Evolutionary conservation across 163 green algal genomes (phyloP), one percentile per base, ranked within the genome.

Genomic region (Trebouxiophyceae sp.): DNA sequence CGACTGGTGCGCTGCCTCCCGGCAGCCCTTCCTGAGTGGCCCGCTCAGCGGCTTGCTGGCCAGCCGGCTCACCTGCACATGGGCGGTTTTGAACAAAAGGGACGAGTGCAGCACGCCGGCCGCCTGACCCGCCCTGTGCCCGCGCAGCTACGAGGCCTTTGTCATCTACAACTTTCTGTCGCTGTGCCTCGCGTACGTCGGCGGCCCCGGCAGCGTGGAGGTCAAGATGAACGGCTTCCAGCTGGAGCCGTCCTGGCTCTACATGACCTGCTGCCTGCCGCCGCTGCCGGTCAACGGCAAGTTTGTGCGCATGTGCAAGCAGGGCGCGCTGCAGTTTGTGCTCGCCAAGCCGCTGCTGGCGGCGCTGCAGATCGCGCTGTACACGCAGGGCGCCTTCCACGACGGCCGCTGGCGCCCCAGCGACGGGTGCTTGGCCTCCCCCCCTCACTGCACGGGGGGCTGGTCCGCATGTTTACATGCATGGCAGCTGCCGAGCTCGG

Each of bases 151-250:
- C 67, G 92, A 99, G 67, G 89, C 93, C 3, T 98, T 83, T 81
- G 86, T 98, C n/a, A 95, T 99, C 63, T 99, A 99, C 84, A 97
- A 95, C 69, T 99, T 99, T 79, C 84, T 96, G 60, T 83, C 80
- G 0, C 75, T 98, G 26, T 95, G 88, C 68, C 77, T 98, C 59
- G 89, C 86, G 1, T 99, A 97, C 66, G 86, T 98, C 23, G 93
- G 93, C 4, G 93, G 93, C 1, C 91, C 91, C 1, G 86, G 85
- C 5, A 80, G 81, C 4, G 87, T 99, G 26, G 88, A 96, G 56
- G 80, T 92, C 5, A 89, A 91, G 63, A 80, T 87, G 39, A 78
- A 88, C n/a, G 86, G 85, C 34, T 91, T 91, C 72, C 45, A 85
- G 62, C 79, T 99, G 44, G 69, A 89, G 60, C 88, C 90, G 3